Base-by-base conservation (phyloP, 495 filamentous ascomycete species). In the Trichocladium uniseriatum region DNA sequence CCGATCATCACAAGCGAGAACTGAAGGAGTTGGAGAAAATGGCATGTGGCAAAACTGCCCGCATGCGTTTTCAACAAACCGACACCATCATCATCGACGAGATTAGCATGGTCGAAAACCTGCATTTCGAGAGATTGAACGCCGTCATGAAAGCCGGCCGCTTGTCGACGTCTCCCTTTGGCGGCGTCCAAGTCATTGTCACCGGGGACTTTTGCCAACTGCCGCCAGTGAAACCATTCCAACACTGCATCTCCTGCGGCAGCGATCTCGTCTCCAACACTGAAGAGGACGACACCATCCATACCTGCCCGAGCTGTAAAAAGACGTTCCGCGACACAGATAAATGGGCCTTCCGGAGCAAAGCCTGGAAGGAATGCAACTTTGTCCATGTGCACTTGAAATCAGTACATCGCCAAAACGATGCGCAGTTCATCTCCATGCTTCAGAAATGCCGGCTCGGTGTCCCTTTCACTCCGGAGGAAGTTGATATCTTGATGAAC, bases 181-280 rank as follows among this genome's bases (percentile, higher is more conserved):
- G 92, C 24, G 91, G 90, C 1, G 89, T 94, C 36, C 91, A 96
- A 59, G 73, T 98, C 28, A 79, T 98, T 24, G 84, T 96, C 21
- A 96, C 91, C 0, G 92, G 92, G 0, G 92, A 98, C 65, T 98
- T 96, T 63, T 96, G 94, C 62, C 92, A 98, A 60, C 65, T 98
- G 14, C 89, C 92, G 0, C 91, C 91, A 0, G 89, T 98, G 10
- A 87, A 84, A 20, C 89, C 92, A 6, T 76, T 74, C 79, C 21
- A 87, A 78, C 55, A 92, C 84, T 72, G 84, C 79, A 27, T 95
- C 82, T 45, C 76, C 78, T 68, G 91, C 79, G 50, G 80, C 64
- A 31, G 83, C 74, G 13, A 90, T 76, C 84, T 84, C 66, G 51
- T 82, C 76, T 58, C 83, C 79, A 55, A 84, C 78, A 9, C 11